These are phyloP conservation scores for Aeschynomene evenia DNA, from an alignment of 306 rosid genomes.

Conservation along the genomic window DNA sequence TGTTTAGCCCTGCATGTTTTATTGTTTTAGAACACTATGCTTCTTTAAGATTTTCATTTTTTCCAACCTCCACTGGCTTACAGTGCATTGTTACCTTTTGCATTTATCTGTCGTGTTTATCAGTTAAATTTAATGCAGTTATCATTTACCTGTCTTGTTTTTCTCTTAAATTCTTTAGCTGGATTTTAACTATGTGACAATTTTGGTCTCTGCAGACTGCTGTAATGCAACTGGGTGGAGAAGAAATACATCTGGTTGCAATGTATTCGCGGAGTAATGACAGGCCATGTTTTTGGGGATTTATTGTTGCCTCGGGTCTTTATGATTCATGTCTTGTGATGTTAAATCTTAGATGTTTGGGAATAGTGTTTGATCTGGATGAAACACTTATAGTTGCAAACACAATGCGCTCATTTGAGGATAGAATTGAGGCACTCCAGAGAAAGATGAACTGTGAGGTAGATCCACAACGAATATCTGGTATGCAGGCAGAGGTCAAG, in stretches of 20 bases:
- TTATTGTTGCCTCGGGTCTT: slow-evolving; percentile 69
- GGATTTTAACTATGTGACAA: slow-evolving; percentile 29
- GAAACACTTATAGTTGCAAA: slow-evolving; percentile 97
- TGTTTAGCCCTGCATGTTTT: background rate
- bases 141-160: background rate
- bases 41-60: background rate
- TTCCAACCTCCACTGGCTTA: background rate
- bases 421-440: slow-evolving; percentile 90
- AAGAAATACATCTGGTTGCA: slow-evolving; percentile 95
- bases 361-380: slow-evolving; percentile 97
- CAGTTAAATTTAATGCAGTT: slow-evolving; percentile 5
- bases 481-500: slow-evolving; percentile 86
- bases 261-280: slow-evolving; percentile 73
- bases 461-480: slow-evolving; percentile 78
- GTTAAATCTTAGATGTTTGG: slow-evolving; percentile 97
- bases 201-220: slow-evolving; percentile 73
- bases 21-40: slow-evolving; percentile 18
- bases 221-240: slow-evolving; percentile 66
- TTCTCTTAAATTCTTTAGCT: slow-evolving; percentile 5
- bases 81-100: background rate
- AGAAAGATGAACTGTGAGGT: slow-evolving; percentile 77
- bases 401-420: slow-evolving; percentile 99
- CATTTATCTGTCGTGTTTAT: background rate
- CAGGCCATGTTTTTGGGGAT: slow-evolving; percentile 92
- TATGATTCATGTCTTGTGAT: slow-evolving; percentile 83